Percentiles rank a stretch among this genome's conserved stretches.
These are phyloP conservation scores for Citrus unshiu DNA, from an alignment of 345 rosid species.

Conservation along the genomic window DNA sequence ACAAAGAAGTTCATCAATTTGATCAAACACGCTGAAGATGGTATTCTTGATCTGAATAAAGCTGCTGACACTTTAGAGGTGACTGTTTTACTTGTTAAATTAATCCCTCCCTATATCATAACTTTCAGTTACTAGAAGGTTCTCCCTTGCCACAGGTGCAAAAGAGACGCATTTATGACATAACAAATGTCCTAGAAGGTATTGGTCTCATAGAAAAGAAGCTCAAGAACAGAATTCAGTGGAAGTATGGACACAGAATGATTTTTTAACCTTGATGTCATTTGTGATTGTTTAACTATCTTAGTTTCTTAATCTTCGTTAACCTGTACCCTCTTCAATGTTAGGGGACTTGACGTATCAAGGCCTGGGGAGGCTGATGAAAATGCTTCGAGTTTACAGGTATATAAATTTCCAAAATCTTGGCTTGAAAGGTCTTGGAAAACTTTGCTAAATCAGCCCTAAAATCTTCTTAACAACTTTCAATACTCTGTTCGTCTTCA, in stretches of 20 bases:
- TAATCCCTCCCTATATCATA: background rate
- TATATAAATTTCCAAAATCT: slow-evolving; percentile 22
- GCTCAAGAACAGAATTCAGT: slow-evolving; percentile 92
- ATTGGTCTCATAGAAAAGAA: slow-evolving; percentile 98
- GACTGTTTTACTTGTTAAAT: slow-evolving; percentile 13
- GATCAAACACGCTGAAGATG: slow-evolving; percentile 95
- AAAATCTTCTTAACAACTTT: background rate
- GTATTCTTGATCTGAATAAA: slow-evolving; percentile 90
- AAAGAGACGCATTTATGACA: slow-evolving; percentile 97
- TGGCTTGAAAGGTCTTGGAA: background rate
- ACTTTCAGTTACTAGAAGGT: slow-evolving; percentile 17
- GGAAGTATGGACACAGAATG: slow-evolving; percentile 65
- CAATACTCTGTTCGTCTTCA: background rate
- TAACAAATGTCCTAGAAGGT: slow-evolving; percentile 98
- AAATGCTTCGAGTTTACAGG: slow-evolving; percentile 79
- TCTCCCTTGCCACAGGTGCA: slow-evolving; percentile 61
- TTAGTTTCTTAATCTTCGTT: background rate
- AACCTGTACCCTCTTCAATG: slow-evolving; percentile 13
- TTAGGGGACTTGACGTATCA: slow-evolving; percentile 90
- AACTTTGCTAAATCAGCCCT: background rate
- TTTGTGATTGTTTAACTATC: background rate
- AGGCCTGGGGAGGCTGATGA: slow-evolving; percentile 77
- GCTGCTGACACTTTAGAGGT: slow-evolving; percentile 97
- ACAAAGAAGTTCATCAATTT: slow-evolving; percentile 97
- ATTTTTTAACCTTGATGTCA: slow-evolving; percentile 2